Base-by-base conservation (phyloP, 2,329 filamentous ascomycete species). In the Calonectria pauciramosa region DNA sequence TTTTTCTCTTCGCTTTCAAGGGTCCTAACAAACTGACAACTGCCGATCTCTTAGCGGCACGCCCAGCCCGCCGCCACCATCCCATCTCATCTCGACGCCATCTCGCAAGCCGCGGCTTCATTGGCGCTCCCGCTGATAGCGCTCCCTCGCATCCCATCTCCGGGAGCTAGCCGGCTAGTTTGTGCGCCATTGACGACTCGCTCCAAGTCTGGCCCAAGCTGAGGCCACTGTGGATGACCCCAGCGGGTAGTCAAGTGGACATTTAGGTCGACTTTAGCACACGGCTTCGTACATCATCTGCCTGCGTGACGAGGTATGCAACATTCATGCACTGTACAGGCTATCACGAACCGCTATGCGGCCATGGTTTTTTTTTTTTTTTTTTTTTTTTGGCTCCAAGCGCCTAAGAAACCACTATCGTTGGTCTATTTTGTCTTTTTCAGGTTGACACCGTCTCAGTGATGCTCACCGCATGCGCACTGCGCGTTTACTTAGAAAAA, bases 121-220 rank as follows among this genome's bases (percentile, higher is more conserved):
- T 75, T 75, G 73, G 72, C 47, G 26, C 44, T 52, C 68, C 56
- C n/a, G 47, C 26, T 38, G 30, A 56, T 26, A 32, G 32, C 44
- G 23, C 56, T 41, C 52, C 60, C 30, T 64, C 38, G 60, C 68
- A 60, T 60, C 56, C 36, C 63, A 70, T 70, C 44, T 67, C 66
- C 77, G 77, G 77, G 77, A 79, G 59, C 77, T 79, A 72, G 73
- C 56, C 49, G 34, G 47, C 68, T 71, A 68, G 72, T 59, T 26
- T 60, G 36, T 59, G 68, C 72, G 72, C 68, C 68, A 71, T 68
- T 66, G 72, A 72, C 69, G 72, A 74, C 64, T 69, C 30, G 56
- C 32, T 52, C 36, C 32, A 73, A 16, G 60, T 28, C 68, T 70
- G 44, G 44, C 49, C 56, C 30, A 20, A 26, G 30, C 28, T 47